A percentile compares a stretch with the other conserved stretches of the same genome.
Evolutionary conservation across 257 asterid species (phyloP).

Genomic region (Lantana camara): DNA sequence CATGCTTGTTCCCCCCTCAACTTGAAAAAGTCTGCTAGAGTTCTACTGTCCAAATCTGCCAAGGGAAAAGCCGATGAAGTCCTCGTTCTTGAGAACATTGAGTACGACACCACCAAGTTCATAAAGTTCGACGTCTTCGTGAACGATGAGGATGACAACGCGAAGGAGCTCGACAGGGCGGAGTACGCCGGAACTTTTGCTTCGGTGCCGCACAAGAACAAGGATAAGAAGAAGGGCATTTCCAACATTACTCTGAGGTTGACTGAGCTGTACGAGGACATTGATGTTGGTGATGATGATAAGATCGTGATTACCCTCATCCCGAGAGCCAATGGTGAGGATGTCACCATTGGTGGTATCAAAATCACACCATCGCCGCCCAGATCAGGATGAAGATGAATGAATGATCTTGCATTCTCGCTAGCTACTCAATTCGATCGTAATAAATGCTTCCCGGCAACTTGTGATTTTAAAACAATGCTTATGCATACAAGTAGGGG

Average conservation of each 20-base stretch:
- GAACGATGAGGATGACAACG: slow-evolving; percentile 50
- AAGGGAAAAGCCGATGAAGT: slow-evolving; percentile 43
- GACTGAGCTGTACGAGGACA: slow-evolving; percentile 39
- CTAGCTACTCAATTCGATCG: too few species aligned
- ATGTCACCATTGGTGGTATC: slow-evolving; percentile 54
- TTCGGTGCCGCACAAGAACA: slow-evolving; percentile 50
- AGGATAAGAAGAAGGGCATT: slow-evolving; percentile 25
- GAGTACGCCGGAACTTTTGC: slow-evolving; percentile 57
- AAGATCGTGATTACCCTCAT: slow-evolving; percentile 40
- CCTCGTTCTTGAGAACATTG: slow-evolving; percentile 35
- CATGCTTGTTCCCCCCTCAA: too few species aligned
- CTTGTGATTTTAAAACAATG: too few species aligned
- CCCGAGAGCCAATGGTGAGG: slow-evolving; percentile 38
- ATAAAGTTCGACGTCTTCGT: slow-evolving; percentile 52
- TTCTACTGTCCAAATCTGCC: slow-evolving; percentile 36
- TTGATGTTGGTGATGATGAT: slow-evolving; percentile 40
- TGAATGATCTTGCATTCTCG: too few species aligned
- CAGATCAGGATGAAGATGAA: slow-evolving; percentile 1
- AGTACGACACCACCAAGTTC: slow-evolving; percentile 31
- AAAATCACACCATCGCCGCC: slow-evolving; percentile 38
- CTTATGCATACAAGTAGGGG: too few species aligned
- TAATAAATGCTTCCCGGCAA: too few species aligned
- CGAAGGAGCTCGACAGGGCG: slow-evolving; percentile 41
- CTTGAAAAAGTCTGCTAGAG: slow-evolving; percentile 27
- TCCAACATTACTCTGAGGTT: slow-evolving; percentile 28